Evolutionary conservation across 345 rosid species (phyloP).

Genomic region (Rhodomyrtus tomentosa): DNA sequence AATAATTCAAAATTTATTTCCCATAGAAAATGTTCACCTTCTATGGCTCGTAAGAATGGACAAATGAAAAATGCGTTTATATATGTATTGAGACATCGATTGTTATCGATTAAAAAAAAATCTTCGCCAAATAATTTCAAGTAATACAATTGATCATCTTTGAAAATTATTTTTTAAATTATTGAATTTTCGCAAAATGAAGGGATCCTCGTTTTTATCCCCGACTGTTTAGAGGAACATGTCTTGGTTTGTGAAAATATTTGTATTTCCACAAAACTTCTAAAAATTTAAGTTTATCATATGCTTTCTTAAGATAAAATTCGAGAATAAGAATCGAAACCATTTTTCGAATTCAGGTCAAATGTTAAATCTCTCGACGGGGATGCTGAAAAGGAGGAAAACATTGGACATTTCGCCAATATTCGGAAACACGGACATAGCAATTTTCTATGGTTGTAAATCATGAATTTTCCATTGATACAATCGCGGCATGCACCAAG

Average conservation of each 20-base stretch:
- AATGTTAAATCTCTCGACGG: neutral
- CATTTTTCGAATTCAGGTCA: neutral
- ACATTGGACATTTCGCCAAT: neutral
- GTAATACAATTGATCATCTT: too few relatives aligned
- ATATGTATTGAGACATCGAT: too few relatives aligned
- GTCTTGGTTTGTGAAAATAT: fast-evolving
- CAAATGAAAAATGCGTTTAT: too few relatives aligned
- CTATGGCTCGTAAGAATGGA: too few relatives aligned
- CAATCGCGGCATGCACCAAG: fast-evolving
- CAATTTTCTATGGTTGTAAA: neutral
- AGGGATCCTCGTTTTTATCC: neutral
- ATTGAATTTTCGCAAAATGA: too few relatives aligned
- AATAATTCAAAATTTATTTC: too few relatives aligned
- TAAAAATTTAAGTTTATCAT: neutral
- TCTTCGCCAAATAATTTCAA: too few relatives aligned
- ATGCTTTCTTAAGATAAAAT: neutral
- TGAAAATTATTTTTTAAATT: too few relatives aligned
- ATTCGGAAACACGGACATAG: neutral
- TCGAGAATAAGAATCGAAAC: neutral
- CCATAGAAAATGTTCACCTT: too few relatives aligned
- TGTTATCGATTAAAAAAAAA: too few relatives aligned
- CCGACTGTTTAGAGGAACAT: neutral
- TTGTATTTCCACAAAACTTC: neutral
- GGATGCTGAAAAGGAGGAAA: neutral
- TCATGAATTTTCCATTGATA: too few relatives aligned